Evolutionary conservation across 805 yeast species (phyloP), one percentile per base, ranked within the genome.

Genomic region (Zygoascus ofunaensis): DNA sequence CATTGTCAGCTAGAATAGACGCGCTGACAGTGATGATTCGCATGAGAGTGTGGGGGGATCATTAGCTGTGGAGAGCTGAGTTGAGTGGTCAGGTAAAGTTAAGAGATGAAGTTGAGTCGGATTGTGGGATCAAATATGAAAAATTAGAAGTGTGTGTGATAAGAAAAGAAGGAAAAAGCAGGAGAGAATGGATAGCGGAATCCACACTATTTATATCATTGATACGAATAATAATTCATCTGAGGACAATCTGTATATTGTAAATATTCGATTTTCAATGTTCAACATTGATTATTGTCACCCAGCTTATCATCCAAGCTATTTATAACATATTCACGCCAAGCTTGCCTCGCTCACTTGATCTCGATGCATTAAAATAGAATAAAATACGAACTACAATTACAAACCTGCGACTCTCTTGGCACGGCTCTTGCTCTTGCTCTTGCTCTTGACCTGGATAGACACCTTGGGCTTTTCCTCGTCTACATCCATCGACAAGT

Each of bases 381-480:
- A 26, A 26, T 26, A 26, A 34, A 34, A 34, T n/a, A 34, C 19
- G 20, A 34, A 8, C 10, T 12, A 37, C 28, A 37, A n/a, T 12
- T 17, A 37, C 7, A 37, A 20, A 14, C 15, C 4, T 8, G 18
- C 37, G 30, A 18, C 4, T 39, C 42, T 3, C 10, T 23, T 26
- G 21, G 20, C 30, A 17, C 10, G n/a, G 70, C 56, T 69, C 57
- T 69, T 73, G 68, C 61, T 64, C 62, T 61, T 70, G 61, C 74
- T 69, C 70, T 76, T 77, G 70, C 80, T 80, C 75, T 74, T 82
- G 65, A 79, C 72, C 58, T 74, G 57, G 20, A 80, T 75, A 58
- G 73, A 74, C 58, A 68, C 71, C 62, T 57, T 63, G 34, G 48
- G 39, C 61, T 74, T 65, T 57, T 56, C 68, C 53, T 68, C 72